Evolutionary conservation across 1,139 yeast species (phyloP), one percentile per base, ranked within the genome.

Genomic region (Yarrowia galli): DNA sequence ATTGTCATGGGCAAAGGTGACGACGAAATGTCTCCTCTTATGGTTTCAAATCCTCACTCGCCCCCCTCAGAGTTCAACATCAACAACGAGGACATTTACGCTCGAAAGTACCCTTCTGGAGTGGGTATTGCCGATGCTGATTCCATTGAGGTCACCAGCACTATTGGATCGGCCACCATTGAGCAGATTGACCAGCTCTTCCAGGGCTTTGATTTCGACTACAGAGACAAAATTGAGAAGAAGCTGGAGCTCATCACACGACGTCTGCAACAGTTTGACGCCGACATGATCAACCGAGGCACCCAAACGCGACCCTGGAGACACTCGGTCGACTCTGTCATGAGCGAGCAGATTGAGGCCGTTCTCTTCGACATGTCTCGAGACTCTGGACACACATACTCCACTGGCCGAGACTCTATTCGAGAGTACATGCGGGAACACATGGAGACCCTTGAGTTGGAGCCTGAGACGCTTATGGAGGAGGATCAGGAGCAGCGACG

Each of bases 161-260:
- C 66, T 0, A 61, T 61, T 38, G 66, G 66, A 9, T 46, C 66
- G 2, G 56, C 66, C 8, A 61, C 66, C 25, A 48, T 61, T 18
- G 56, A 61, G 38, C 56, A 65, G 23, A 65, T 65, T 7, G 46
- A 49, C 23, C 56, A 25, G 40, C 22, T 65, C 15, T 65, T 65
- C 36, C 51, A 45, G 22, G 68, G 68, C 9, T 65, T 65, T 15
- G 68, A 65, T 12, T 65, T 12, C 18, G 68, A 65, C 48, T 65
- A 65, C 65, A 35, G 68, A 54, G 68, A 65, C 63, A 65, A 58
- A 48, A 65, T 65, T 56, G 68, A 65, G 48, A 65, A 54, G 56
- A 65, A 65, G 48, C 48, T 65, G 56, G 63, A 54, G 48, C 45
- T 43, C 28, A 65, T 65, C 42, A 48, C 36, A 0, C 56, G 43